Conservation (phyloP, 345 rosid species). For the Eucalyptus sp. region DNA sequence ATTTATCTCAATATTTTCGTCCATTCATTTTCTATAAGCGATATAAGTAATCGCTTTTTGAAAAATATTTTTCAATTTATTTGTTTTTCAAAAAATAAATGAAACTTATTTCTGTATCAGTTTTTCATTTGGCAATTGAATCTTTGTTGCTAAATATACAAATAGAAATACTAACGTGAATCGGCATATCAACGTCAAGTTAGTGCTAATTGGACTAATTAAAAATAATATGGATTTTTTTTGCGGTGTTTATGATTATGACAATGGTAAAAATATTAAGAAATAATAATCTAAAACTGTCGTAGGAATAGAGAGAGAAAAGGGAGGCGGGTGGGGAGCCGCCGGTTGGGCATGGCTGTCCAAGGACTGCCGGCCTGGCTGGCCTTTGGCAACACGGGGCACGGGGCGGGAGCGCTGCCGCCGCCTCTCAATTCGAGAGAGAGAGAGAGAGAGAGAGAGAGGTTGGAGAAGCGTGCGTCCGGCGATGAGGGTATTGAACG, state of each 20-base stretch:
- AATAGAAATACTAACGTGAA: neutral
- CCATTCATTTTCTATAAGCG: rapidly evolving
- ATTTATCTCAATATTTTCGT: too few species aligned
- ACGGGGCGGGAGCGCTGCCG: rapidly evolving
- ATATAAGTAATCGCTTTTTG: rapidly evolving
- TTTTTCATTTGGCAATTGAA: neutral
- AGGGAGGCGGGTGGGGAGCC: neutral
- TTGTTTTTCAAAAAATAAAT: rapidly evolving
- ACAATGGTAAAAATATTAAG: neutral
- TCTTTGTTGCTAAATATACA: neutral
- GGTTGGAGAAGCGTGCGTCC: neutral
- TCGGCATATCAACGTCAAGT: neutral
- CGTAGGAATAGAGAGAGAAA: neutral
- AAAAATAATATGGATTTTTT: neutral
- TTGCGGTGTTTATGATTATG: neutral
- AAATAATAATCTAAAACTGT: neutral
- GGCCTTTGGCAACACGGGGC: rapidly evolving
- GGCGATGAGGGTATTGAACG: neutral
- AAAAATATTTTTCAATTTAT: too few species aligned
- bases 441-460: neutral
- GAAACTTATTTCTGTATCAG: too few species aligned
- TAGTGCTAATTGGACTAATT: neutral
- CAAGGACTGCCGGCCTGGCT: neutral
- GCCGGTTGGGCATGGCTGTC: neutral
- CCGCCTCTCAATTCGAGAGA: neutral